These are phyloP conservation scores for Solanum hybrid DNA, from an alignment of 305 asterid species.

Conservation along the genomic window DNA sequence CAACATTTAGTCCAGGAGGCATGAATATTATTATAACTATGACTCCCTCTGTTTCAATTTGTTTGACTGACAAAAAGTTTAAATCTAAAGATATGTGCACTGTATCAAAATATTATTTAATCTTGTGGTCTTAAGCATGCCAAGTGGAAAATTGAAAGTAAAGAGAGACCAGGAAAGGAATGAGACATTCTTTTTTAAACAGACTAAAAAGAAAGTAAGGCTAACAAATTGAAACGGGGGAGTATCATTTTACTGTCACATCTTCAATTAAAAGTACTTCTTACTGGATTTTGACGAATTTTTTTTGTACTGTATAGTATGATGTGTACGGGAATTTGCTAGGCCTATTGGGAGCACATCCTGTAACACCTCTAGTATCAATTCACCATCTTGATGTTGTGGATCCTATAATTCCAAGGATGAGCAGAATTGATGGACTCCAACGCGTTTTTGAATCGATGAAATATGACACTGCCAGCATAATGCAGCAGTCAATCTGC, in stretches of 20 bases:
- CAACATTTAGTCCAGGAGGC: background rate
- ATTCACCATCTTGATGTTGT: conserved; percentile 91
- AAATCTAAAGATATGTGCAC: background rate
- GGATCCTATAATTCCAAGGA: conserved; percentile 72
- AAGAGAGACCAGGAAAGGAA: background rate
- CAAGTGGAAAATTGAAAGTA: background rate
- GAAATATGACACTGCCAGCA: conserved; percentile 65
- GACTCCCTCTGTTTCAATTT: background rate
- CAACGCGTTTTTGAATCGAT: conserved; percentile 38
- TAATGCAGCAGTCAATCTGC: conserved; percentile 82
- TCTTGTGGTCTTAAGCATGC: background rate
- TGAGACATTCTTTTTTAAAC: background rate
- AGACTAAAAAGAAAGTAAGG: background rate
- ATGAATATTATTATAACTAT: background rate
- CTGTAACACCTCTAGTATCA: conserved; percentile 77
- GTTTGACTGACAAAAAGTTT: background rate
- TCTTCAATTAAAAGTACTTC: background rate
- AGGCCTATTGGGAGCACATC: conserved; percentile 89
- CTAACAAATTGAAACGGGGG: background rate
- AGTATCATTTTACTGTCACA: background rate
- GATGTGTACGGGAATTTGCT: conserved; percentile 83
- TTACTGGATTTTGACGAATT: background rate
- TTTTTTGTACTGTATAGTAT: conserved; percentile 30
- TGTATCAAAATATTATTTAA: background rate
- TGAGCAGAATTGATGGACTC: conserved; percentile 44